Conservation (phyloP, 805 yeast species). For the Saccharomyces jurei region DNA sequence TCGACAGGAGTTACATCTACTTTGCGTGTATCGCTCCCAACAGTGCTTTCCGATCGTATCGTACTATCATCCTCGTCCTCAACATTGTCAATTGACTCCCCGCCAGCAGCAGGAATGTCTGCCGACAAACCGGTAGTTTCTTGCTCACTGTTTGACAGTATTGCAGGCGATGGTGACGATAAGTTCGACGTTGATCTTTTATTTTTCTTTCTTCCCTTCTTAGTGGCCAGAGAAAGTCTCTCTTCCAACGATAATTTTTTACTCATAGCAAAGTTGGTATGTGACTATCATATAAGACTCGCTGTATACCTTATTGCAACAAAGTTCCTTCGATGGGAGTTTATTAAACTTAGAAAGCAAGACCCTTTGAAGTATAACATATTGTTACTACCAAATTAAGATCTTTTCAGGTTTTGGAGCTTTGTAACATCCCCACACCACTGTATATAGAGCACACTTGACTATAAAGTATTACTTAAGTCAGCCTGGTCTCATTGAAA, state of each 20-base stretch:
- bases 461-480: not conserved
- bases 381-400: not conserved
- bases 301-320: constrained; percentile 44
- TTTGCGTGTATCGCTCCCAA: not conserved
- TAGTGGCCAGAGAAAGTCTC: constrained; percentile 75
- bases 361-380: not conserved
- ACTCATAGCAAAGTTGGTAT: constrained; percentile 17
- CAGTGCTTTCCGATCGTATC: not conserved
- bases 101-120: not conserved
- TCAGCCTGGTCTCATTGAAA: constrained; percentile 6
- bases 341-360: not conserved
- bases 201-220: constrained; percentile 30
- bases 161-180: constrained; percentile 7
- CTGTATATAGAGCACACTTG: not conserved
- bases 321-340: constrained; percentile 52
- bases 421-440: not conserved
- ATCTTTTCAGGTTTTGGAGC: not conserved
- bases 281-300: constrained; percentile 1
- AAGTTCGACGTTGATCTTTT: constrained; percentile 14
- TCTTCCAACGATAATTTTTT: constrained; percentile 76
- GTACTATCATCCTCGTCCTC: not conserved
- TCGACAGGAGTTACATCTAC: not conserved
- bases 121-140: not conserved
- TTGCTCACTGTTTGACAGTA: not conserved
- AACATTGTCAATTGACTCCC: not conserved